phyloP scores from a whole-genome alignment of 1,139 yeast genomes.

The Suhomyces taliae region DNA sequence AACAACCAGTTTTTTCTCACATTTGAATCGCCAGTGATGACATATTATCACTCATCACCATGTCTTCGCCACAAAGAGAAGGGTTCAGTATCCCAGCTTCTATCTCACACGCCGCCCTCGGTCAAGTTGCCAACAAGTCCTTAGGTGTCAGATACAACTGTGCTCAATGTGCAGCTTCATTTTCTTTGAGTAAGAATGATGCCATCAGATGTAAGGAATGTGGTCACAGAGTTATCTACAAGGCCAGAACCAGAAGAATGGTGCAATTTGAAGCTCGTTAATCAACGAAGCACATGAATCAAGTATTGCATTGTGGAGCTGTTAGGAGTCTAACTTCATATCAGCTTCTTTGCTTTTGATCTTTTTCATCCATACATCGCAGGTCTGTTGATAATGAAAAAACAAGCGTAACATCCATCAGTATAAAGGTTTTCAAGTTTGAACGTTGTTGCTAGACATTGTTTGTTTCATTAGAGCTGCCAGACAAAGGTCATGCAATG shows the following conservation, averaged over 20 bases:
- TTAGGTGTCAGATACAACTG: slow-evolving; percentile 92
- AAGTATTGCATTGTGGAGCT: too few species aligned
- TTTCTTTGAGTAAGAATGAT: slow-evolving; percentile 87
- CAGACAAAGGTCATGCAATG: background rate
- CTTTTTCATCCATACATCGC: too few species aligned
- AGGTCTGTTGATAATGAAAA: too few species aligned
- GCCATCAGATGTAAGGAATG: slow-evolving; percentile 98
- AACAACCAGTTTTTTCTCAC: slow-evolving; percentile 2
- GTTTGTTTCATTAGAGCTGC: too few species aligned
- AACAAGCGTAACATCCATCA: too few species aligned
- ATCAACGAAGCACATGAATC: background rate
- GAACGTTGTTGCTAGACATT: too few species aligned
- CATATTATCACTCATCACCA: slow-evolving; percentile 21
- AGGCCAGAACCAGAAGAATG: slow-evolving; percentile 97
- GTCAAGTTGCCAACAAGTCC: slow-evolving; percentile 61
- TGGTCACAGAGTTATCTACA: slow-evolving; percentile 95
- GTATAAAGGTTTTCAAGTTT: too few species aligned
- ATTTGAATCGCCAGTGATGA: slow-evolving; percentile 2
- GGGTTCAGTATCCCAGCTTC: slow-evolving; percentile 88
- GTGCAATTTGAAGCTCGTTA: slow-evolving; percentile 59
- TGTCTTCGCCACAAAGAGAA: slow-evolving; percentile 76
- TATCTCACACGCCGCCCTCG: slow-evolving; percentile 72
- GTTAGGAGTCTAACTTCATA: background rate
- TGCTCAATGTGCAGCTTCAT: slow-evolving; percentile 92
- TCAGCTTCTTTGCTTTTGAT: background rate